phyloP scores from a whole-genome alignment of 2,329 filamentous ascomycete species.

The Xylaria sp. region DNA sequence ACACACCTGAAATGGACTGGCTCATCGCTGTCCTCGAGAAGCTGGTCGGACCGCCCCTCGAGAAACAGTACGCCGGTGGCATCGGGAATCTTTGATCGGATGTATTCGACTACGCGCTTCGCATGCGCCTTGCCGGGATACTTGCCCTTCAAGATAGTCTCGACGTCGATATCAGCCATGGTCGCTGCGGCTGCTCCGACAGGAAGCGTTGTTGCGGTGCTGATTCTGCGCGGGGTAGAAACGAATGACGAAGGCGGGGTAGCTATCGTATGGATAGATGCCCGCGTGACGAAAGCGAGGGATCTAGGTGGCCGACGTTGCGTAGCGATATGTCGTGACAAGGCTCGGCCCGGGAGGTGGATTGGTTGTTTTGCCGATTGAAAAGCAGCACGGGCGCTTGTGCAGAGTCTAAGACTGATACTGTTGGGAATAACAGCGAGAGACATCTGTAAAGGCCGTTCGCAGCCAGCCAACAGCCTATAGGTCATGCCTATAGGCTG shows the following conservation, averaged over 20 bases:
- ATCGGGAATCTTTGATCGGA: conserved; percentile 69
- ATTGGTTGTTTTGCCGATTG: neutral
- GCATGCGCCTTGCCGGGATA: conserved; percentile 89
- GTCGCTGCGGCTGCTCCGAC: conserved; percentile 4
- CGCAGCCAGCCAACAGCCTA: neutral
- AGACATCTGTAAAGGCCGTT: neutral
- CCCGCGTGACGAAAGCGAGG: neutral
- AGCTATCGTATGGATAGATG: conserved; percentile 19
- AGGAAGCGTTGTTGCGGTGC: conserved; percentile 21
- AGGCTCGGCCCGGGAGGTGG: neutral
- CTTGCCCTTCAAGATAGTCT: conserved; percentile 63
- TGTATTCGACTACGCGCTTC: conserved; percentile 78
- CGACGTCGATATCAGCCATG: conserved; percentile 49
- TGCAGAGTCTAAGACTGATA: conserved; percentile 1
- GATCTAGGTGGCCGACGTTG: neutral
- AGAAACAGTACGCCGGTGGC: conserved; percentile 80
- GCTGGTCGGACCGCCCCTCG: conserved; percentile 79
- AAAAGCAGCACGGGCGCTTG: neutral
- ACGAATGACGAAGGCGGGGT: conserved; percentile 29
- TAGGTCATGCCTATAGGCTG: neutral
- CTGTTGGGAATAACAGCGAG: conserved; percentile 2
- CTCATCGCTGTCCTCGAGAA: conserved; percentile 90
- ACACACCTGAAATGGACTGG: conserved; percentile 76
- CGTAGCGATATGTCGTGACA: neutral
- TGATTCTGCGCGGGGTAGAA: conserved; percentile 25